Percentiles rank a stretch among this genome's conserved stretches.
Evolutionary conservation across 2,329 filamentous ascomycete species (phyloP).

Genomic region (Huntiella bhutanensis): DNA sequence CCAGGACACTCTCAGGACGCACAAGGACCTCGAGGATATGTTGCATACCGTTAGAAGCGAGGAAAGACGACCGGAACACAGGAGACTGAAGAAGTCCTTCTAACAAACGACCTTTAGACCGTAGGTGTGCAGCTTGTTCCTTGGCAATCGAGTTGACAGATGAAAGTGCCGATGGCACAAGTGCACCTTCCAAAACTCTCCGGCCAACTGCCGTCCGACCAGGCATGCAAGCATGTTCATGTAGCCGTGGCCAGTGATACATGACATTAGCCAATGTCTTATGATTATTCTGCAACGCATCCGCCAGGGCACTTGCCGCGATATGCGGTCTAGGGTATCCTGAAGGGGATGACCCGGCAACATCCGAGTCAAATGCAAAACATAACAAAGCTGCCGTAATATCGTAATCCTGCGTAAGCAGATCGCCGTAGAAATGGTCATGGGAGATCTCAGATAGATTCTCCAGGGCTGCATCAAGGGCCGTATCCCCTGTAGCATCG

Average conservation of each 20-base stretch:
- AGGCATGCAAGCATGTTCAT: slow-evolving; percentile 21
- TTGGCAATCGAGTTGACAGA: neutral
- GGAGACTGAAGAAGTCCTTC: slow-evolving; percentile 37
- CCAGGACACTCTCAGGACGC: slow-evolving; percentile 22
- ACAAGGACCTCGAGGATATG: slow-evolving; percentile 33
- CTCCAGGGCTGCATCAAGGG: slow-evolving; percentile 32
- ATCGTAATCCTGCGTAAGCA: slow-evolving; percentile 36
- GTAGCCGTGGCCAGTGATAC: slow-evolving; percentile 26
- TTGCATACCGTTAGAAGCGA: slow-evolving; percentile 33
- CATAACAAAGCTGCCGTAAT: slow-evolving; percentile 38
- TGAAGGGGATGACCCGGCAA: slow-evolving; percentile 12
- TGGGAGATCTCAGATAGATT: slow-evolving; percentile 44
- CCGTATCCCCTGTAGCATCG: slow-evolving; percentile 18
- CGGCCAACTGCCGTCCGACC: slow-evolving; percentile 12
- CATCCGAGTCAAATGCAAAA: slow-evolving; percentile 23
- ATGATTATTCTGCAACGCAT: slow-evolving; percentile 45
- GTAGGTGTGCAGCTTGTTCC: slow-evolving; percentile 18
- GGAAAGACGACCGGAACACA: slow-evolving; percentile 33
- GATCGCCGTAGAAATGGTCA: slow-evolving; percentile 50
- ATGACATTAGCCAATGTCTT: slow-evolving; percentile 35
- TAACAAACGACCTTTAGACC: slow-evolving; percentile 28
- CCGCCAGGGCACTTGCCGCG: slow-evolving; percentile 38
- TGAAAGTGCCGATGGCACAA: slow-evolving; percentile 2
- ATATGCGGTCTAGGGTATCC: slow-evolving; percentile 26
- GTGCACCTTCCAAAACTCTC: slow-evolving; percentile 4